These are phyloP conservation scores for Gossypioides kirkii DNA, from an alignment of 345 rosid genomes.

Conservation along the genomic window DNA sequence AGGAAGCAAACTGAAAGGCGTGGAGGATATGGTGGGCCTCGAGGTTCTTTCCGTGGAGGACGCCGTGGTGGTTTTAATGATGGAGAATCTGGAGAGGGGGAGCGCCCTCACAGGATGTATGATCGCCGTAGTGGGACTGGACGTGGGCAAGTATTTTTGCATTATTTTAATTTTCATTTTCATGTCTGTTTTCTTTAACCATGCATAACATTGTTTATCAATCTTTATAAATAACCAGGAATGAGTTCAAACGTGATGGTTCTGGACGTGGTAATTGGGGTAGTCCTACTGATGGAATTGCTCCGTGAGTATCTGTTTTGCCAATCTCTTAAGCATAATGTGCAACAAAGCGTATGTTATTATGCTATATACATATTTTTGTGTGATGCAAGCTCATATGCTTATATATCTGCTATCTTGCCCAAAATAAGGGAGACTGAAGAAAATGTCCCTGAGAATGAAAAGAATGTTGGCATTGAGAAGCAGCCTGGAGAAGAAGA, in stretches of 20 bases:
- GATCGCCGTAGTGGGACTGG: slow-evolving; percentile 97
- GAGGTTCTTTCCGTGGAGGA: slow-evolving; percentile 66
- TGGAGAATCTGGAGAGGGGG: slow-evolving; percentile 67
- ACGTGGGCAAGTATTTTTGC: slow-evolving; percentile 62
- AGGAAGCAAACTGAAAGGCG: slow-evolving; percentile 55
- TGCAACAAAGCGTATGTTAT: too few species aligned
- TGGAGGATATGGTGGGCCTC: slow-evolving; percentile 42
- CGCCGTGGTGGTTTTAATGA: slow-evolving; percentile 69
- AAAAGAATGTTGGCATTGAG: slow-evolving; percentile 49
- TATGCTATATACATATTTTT: background rate
- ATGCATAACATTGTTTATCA: background rate
- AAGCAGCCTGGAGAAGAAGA: slow-evolving; percentile 60
- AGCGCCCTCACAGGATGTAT: slow-evolving; percentile 55
- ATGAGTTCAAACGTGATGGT: slow-evolving; percentile 80
- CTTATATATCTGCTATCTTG: slow-evolving; percentile 7
- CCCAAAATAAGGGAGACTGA: slow-evolving; percentile 54
- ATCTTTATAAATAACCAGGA: slow-evolving; percentile 30
- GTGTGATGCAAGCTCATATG: background rate
- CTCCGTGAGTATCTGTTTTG: slow-evolving; percentile 44
- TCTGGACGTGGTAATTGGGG: slow-evolving; percentile 98
- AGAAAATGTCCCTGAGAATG: slow-evolving; percentile 46
- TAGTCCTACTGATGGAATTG: slow-evolving; percentile 64
- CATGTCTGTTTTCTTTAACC: background rate
- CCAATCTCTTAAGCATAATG: background rate
- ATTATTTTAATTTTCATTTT: background rate